Conservation (phyloP, 1,284 basidiomycete species). For the Rhodofomes roseus region DNA sequence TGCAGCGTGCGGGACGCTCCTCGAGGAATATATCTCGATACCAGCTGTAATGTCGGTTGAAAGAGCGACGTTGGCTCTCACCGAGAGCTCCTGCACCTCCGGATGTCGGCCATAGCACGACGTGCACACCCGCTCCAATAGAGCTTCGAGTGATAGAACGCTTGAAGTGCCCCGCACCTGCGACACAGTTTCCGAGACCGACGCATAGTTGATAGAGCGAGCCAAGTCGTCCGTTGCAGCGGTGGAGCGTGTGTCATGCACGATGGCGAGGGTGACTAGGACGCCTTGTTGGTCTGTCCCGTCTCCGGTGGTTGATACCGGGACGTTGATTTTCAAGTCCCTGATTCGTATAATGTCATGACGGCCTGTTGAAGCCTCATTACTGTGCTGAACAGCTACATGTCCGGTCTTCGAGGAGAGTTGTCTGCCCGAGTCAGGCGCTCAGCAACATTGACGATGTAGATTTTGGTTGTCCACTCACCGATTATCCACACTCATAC, state of each 20-base stretch:
- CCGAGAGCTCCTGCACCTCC: conserved; percentile 33
- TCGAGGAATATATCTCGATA: conserved; percentile 34
- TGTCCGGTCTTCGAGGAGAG: neutral
- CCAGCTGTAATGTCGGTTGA: conserved; percentile 48
- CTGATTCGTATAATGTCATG: conserved; percentile 45
- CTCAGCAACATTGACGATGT: neutral
- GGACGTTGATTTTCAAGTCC: conserved; percentile 40
- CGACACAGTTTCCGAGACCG: conserved; percentile 36
- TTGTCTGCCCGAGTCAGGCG: conserved; percentile 1
- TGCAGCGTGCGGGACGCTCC: conserved; percentile 4
- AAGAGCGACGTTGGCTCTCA: conserved; percentile 50
- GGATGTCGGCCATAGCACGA: conserved; percentile 37
- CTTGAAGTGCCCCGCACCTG: conserved; percentile 21
- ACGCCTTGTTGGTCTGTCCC: conserved; percentile 49
- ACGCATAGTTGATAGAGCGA: conserved; percentile 59
- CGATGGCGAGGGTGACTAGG: conserved; percentile 50
- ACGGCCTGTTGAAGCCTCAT: conserved; percentile 5
- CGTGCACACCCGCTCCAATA: conserved; percentile 40
- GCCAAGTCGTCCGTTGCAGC: conserved; percentile 55
- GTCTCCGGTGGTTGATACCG: conserved; percentile 27
- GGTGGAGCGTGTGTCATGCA: conserved; percentile 49
- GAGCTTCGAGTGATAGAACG: conserved; percentile 40
- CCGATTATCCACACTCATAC: neutral
- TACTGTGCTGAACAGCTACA: neutral
- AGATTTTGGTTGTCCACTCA: neutral